Conservation (phyloP, 306 rosid species). For the Vigna reflexopilosa region DNA sequence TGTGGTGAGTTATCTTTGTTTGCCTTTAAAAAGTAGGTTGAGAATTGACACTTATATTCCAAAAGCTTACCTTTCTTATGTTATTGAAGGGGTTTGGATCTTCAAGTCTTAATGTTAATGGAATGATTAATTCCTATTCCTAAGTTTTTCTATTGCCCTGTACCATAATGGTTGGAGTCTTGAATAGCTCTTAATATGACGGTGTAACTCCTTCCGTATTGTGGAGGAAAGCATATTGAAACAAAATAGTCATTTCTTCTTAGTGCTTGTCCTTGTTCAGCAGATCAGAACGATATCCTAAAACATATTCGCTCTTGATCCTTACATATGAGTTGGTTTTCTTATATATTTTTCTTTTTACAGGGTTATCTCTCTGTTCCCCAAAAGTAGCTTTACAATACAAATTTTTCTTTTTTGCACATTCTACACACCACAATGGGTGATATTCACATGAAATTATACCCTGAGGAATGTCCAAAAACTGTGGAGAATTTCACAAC, state of each 20-base stretch:
- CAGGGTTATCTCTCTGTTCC: slow-evolving; percentile 9
- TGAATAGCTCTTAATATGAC: background rate
- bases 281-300: background rate
- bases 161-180: background rate
- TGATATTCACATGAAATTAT: slow-evolving; percentile 89
- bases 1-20: slow-evolving; percentile 72
- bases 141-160: background rate
- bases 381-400: slow-evolving; percentile 4
- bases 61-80: background rate
- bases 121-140: background rate
- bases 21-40: slow-evolving; percentile 18
- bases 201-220: background rate
- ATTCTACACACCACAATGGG: slow-evolving; percentile 96
- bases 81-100: background rate
- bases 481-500: slow-evolving; percentile 99
- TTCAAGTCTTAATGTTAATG: background rate
- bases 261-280: background rate
- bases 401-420: slow-evolving; percentile 52
- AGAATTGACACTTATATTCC: background rate
- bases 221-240: background rate
- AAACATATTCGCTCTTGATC: slow-evolving; percentile 15
- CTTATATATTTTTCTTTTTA: slow-evolving; percentile 4
- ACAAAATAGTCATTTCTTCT: slow-evolving; percentile 1
- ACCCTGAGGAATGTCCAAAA: slow-evolving; percentile 98
- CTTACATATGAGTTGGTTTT: background rate